Percentiles rank a stretch among this genome's conserved stretches.
These are phyloP conservation scores for Skeletonema menzelii DNA, from an alignment of 108 stramenopile species.

Conservation along the genomic window DNA sequence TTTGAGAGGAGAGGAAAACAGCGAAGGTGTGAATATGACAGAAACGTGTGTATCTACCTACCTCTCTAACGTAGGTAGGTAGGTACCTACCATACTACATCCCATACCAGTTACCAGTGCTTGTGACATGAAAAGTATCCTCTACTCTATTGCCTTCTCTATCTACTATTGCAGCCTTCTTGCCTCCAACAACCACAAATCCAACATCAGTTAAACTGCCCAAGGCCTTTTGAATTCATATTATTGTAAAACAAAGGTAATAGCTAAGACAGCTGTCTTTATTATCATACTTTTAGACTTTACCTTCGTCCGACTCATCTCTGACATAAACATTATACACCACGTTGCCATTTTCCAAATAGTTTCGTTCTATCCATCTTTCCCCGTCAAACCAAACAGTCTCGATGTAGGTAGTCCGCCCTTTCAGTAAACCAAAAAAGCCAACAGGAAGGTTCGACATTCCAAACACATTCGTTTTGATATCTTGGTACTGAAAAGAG, in stretches of 20 bases:
- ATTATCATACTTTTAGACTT: background rate
- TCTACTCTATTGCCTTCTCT: too few species aligned
- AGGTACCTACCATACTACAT: too few species aligned
- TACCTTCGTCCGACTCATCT: constrained; percentile 30
- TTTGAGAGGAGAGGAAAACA: too few species aligned
- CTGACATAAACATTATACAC: constrained; percentile 43
- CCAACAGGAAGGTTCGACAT: constrained; percentile 64
- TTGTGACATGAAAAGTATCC: too few species aligned
- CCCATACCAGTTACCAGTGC: too few species aligned
- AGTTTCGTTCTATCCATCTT: constrained; percentile 74
- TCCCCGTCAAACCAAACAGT: constrained; percentile 69
- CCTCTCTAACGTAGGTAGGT: too few species aligned
- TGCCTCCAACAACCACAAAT: too few species aligned
- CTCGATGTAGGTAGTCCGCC: constrained; percentile 57
- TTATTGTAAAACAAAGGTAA: background rate
- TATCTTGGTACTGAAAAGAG: constrained; percentile 67
- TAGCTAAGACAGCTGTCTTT: background rate
- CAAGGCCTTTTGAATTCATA: background rate
- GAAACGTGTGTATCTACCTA: too few species aligned
- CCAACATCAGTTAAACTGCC: too few species aligned
- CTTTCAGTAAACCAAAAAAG: constrained; percentile 73
- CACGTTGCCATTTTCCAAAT: constrained; percentile 31
- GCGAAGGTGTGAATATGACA: too few species aligned
- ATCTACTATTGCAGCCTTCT: too few species aligned
- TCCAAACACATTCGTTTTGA: constrained; percentile 70